Evolutionary conservation across 106 monocot genomes (phyloP), one percentile per base, ranked within the genome.

Genomic region (Vanilla planifolia): DNA sequence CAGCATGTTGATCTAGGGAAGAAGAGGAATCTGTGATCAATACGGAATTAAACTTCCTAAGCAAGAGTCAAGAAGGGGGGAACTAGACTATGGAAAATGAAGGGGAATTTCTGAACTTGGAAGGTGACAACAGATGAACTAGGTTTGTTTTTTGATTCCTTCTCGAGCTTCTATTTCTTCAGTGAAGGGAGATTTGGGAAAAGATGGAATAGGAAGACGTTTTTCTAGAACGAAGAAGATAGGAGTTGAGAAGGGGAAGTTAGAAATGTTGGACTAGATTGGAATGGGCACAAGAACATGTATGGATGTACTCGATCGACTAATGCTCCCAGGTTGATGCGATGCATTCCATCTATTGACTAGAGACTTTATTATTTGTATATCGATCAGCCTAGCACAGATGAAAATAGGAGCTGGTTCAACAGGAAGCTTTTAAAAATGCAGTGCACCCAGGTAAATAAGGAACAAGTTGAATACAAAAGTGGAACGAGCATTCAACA

Each of bases 241-340:
- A 52, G 27, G 24, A 11, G 52, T 52, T 25, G 3, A 52, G 24
- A 52, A 52, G 48, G 33, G 37, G 72, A 36, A 72, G 64, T 44
- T 72, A 48, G 35, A 23, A 72, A 65, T 65, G 64, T 65, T 72
- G 34, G 57, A 65, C 59, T 65, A 65, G 47, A 65, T 64, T 59
- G 46, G 48, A 65, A 72, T 72, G 59, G 45, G 58, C 46, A 72
- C 59, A 72, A 34, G 55, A 63, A 72, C 53, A 72, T 72, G 57
- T 72, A 48, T 73, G 43, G 45, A 59, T 73, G 57, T 72, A 72
- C 44, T 47, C 64, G n/a, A 72, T 65, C 27, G 20, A 5, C 55
- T 46, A 58, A 65, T 72, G 73, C 65, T 73, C 65, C 47, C 25
- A 73, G 39, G 73, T 65, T 73, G 59, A 73, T 73, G 65, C 26